Evolutionary conservation across 2,329 filamentous ascomycete species (phyloP), one percentile per base, ranked within the genome.

Genomic region (Didymella glomerata): DNA sequence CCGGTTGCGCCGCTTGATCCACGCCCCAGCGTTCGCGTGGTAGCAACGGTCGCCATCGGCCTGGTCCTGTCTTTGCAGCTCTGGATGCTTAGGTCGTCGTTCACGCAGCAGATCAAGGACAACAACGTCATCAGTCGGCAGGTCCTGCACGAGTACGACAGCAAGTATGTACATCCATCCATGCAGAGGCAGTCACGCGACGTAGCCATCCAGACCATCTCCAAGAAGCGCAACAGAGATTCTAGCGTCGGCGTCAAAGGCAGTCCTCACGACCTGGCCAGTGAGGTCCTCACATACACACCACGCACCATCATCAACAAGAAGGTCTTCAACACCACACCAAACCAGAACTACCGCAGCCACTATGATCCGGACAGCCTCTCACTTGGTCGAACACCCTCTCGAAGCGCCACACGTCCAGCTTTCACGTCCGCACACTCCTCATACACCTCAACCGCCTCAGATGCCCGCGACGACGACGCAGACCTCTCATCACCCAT

Each of bases 111-210:
- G 75, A 87, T 86, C 61, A 96, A 93, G 74, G 95, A 99, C 76
- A 87, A 86, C 2, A 84, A 88, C 2, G 84, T 97, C 46, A 90
- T 99, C 58, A 92, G 96, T 67, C 92, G 90, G 68, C 91, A 98
- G 77, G 94, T 98, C 5, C 84, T 98, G 78, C 89, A 93, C 74
- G 95, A 99, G 78, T 99, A 99, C 74, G 92, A 98, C 74, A 91
- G 88, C 67, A 99, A 99, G 80, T 97, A 90, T 72, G 95, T 99
- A 1, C 92, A 96, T 71, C 95, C 95, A 2, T 85, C 89, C 11
- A 86, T 96, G n/a, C 91, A 96, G 68, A 91, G 90, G 8, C 82
- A 90, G 5, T 91, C 96, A 65, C 82, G 88, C 65, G 86, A 90
- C 70, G 92, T 94, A 1, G 90, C 87, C 6, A 95, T 90, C 0